A percentile compares a stretch with the other conserved stretches of the same genome.
Conservation (phyloP, 768 basidiomycete genomes). For the Phallus indusiatus region DNA sequence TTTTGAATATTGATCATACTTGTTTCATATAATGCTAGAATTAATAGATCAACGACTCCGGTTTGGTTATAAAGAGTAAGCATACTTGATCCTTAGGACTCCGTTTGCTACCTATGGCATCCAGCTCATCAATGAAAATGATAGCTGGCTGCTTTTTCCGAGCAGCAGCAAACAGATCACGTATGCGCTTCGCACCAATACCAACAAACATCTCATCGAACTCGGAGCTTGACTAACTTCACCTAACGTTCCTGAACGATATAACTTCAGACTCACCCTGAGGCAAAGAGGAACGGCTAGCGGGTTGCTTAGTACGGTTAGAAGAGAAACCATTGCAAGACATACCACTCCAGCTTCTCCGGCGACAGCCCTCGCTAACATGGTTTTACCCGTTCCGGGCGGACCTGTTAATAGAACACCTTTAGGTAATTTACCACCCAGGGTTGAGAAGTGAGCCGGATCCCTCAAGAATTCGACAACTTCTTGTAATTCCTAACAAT, state of each 20-base stretch:
- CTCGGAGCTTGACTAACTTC: constrained; percentile 48
- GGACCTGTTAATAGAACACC: constrained; percentile 87
- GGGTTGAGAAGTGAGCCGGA: constrained; percentile 77
- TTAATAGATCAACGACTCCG: background rate
- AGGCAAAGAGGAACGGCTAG: constrained; percentile 87
- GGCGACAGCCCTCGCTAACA: constrained; percentile 94
- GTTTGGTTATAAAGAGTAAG: background rate
- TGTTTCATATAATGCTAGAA: constrained; percentile 72
- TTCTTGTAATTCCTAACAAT: constrained; percentile 75
- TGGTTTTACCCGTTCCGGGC: constrained; percentile 95
- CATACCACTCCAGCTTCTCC: constrained; percentile 85
- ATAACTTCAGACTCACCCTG: constrained; percentile 45
- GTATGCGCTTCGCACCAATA: constrained; percentile 88
- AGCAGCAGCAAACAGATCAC: constrained; percentile 90
- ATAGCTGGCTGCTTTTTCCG: constrained; percentile 94
- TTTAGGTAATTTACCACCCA: constrained; percentile 92
- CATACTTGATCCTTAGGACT: constrained; percentile 59
- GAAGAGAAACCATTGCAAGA: background rate
- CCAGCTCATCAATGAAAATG: constrained; percentile 96
- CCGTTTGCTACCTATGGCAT: constrained; percentile 88
- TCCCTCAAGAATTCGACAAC: constrained; percentile 94
- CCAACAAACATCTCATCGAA: constrained; percentile 99
- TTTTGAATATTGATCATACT: constrained; percentile 10
- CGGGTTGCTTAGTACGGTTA: background rate
- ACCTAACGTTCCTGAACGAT: background rate